Evolutionary conservation across 768 basidiomycete species (phyloP).

Genomic region (Russula brevipes): DNA sequence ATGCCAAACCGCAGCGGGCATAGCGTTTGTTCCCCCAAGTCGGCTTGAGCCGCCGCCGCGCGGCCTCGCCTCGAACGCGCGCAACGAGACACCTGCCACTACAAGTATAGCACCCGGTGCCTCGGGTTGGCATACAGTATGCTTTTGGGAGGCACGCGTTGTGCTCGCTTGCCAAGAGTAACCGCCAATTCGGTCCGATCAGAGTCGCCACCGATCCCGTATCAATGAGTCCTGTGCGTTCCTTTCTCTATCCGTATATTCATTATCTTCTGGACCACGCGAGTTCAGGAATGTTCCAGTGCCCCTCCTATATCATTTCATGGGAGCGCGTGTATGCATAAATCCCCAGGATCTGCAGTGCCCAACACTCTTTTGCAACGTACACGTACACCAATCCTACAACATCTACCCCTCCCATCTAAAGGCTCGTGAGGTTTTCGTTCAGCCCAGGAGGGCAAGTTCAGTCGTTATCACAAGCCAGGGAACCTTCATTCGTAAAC

Average conservation of each 20-base stretch:
- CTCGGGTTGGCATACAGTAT: background rate
- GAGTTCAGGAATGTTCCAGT: background rate
- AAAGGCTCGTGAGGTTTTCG: background rate
- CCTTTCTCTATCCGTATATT: background rate
- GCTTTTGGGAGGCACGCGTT: background rate
- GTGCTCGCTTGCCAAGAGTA: constrained; percentile 1
- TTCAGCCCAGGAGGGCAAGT: background rate
- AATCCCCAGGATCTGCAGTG: background rate
- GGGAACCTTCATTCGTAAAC: constrained; percentile 13
- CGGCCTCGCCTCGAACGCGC: too few species aligned
- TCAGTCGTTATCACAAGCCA: background rate
- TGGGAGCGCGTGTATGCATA: background rate
- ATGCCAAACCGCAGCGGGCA: too few species aligned
- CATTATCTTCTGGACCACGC: background rate
- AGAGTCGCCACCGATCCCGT: background rate
- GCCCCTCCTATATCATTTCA: background rate
- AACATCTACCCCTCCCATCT: too few species aligned
- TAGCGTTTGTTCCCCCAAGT: too few species aligned
- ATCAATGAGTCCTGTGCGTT: constrained; percentile 7
- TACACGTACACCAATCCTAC: background rate
- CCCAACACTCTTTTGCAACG: background rate
- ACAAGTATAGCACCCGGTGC: background rate
- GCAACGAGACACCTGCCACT: background rate
- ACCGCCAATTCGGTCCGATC: background rate
- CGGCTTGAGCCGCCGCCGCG: too few species aligned